Base-by-base conservation (phyloP, 495 filamentous ascomycete genomes). In the Annulohypoxylon maeteangense region DNA sequence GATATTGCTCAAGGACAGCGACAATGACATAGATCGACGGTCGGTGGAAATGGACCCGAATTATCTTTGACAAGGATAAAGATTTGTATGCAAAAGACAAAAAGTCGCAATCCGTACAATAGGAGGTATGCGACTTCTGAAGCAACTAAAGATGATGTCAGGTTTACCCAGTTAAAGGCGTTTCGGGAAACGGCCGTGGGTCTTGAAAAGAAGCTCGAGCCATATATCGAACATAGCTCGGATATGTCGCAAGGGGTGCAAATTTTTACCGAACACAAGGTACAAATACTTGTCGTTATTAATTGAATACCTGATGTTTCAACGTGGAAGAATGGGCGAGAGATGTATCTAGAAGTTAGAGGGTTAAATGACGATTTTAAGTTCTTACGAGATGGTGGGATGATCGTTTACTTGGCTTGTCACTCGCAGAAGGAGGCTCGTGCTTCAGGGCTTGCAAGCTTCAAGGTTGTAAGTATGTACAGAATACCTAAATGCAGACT, bases 161-260 rank as follows among this genome's bases (percentile, higher is more conserved):
- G 50, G 45, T 63, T 56, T 47, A 65, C 58, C 27, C 57, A 27
- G 12, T 34, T 18, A 10, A 65, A 61, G 20, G 31, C 36, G 59
- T 56, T 72, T 72, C 64, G 65, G 70, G 70, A 73, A 69, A 56
- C 55, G 68, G 66, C 70, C 53, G 64, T 72, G 65, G 60, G 65
- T 42, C 60, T 68, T 11, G 40, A 22, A 69, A 42, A 25, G 53
- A 59, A 60, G 44, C 53, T 67, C 54, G 45, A 59, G 34, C 58
- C 69, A 47, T 53, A 63, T 11, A 11, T 14, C 62, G 69, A 63
- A 7, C 63, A 45, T 40, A 11, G 68, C 68, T 70, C 59, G n/a
- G 36, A 22, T 50, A 2, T 18, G 29, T 22, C 7, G 12, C 31
- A 60, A 14, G 51, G 56, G 34, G 34, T 47, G 36, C 42, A 63